Conservation (phyloP, 257 asterid species). For the Ocimum tenuiflorum region DNA sequence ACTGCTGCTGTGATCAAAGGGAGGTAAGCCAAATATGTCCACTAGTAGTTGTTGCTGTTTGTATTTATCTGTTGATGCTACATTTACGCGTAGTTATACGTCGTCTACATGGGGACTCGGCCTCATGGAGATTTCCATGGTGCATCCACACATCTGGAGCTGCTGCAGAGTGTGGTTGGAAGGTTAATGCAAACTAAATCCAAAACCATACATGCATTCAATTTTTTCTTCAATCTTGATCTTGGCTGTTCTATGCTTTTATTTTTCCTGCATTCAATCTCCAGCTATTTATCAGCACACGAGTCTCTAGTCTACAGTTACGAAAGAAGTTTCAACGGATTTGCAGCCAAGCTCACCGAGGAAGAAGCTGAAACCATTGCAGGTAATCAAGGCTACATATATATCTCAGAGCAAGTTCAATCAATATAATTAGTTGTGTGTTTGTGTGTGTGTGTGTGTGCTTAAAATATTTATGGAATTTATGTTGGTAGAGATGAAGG, state of each 20-base stretch:
- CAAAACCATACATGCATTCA: not conserved
- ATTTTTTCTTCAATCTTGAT: not conserved
- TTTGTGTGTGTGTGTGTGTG: not conserved
- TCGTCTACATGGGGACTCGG: slow-evolving; percentile 32
- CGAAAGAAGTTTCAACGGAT: slow-evolving; percentile 40
- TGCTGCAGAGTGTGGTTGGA: slow-evolving; percentile 20
- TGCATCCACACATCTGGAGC: slow-evolving; percentile 20
- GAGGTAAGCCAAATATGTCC: slow-evolving; percentile 13
- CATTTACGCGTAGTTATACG: slow-evolving; percentile 18
- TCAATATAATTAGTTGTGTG: too few relatives aligned
- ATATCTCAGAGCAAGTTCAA: not conserved
- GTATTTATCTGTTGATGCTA: not conserved
- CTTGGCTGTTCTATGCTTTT: not conserved
- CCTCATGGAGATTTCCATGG: slow-evolving; percentile 3
- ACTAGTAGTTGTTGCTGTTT: too few relatives aligned
- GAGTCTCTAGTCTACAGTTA: slow-evolving; percentile 28
- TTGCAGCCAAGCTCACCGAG: slow-evolving; percentile 38
- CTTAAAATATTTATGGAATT: not conserved
- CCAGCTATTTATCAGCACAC: slow-evolving; percentile 21
- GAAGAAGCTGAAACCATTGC: slow-evolving; percentile 23
- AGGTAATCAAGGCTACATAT: not conserved
- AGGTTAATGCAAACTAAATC: slow-evolving; percentile 12
- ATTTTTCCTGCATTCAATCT: not conserved
- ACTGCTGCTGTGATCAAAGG: slow-evolving; percentile 24
- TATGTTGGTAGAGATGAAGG: slow-evolving; percentile 30